Conservation (phyloP, 176 grass and related monocot species). For the Zea luxurians region DNA sequence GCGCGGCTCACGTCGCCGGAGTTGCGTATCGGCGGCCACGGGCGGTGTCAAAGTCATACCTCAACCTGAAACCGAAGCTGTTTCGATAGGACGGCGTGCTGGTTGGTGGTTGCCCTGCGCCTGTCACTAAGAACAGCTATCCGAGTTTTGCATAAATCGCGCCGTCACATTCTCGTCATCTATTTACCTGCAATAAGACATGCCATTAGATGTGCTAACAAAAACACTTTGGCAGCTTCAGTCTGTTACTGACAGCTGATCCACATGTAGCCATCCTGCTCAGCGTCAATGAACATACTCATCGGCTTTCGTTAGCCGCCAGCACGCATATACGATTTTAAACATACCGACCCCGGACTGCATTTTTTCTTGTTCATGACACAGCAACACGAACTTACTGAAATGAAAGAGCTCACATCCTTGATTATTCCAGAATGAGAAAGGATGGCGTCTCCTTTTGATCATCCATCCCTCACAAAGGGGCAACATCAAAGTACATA, state of each 20-base stretch:
- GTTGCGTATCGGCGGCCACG: no score
- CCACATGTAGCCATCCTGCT: background rate
- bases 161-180: background rate
- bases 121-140: background rate
- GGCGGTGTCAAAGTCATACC: no score
- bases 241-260: background rate
- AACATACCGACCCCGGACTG: background rate
- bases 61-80: background rate
- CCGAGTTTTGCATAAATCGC: background rate
- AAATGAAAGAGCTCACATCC: background rate
- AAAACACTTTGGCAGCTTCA: background rate
- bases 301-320: background rate
- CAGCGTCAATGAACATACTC: background rate
- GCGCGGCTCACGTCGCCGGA: no score
- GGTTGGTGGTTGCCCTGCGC: no score
- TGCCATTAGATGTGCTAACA: background rate
- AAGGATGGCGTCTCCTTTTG: conserved; percentile 33
- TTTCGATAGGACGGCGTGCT: background rate
- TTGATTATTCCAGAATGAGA: conserved; percentile 33
- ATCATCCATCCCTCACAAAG: conserved; percentile 23
- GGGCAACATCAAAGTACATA: conserved; percentile 26
- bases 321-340: background rate
- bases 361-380: background rate
- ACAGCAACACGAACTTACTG: background rate
- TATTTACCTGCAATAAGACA: background rate